Base-by-base conservation (phyloP, 331 rosid genomes). In the Malus hybrid region DNA sequence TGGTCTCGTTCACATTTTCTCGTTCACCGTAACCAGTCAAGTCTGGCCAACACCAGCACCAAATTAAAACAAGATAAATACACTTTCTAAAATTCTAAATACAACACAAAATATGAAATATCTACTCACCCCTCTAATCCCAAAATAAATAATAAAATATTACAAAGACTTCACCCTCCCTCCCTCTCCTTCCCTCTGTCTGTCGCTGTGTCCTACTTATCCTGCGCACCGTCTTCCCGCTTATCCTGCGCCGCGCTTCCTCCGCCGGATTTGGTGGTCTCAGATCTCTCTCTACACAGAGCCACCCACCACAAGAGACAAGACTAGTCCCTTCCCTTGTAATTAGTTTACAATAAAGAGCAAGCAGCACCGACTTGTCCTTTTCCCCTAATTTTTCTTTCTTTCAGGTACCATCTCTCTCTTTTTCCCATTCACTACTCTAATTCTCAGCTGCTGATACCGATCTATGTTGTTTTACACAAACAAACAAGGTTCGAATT, bases 171-270 rank as follows among this genome's bases (percentile, higher is more conserved):
- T 50, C 9, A 15, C 6, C 63, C 29, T 20, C 29, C 24, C 1
- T 28, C 68, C 68, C 44, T 36, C 46, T 9, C 4, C 12, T 39
- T 39, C 12, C 46, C 68, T 16, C 34, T 30, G 8, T 16, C 34
- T 30, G 8, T 30, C 24, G 22, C 20, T 1, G 52, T 13, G 20
- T 30, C 68, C 33, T 15, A 19, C 44, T 34, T 34, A 72, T 72
- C 57, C 66, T 57, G 4, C 66, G 76, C 76, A 57, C 29, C 72
- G 8, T 36, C 24, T 7, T 24, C 66, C 68, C 39, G 63, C 67
- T 46, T 72, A 36, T 15, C 68, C 68, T 72, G 57, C 76, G 76
- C 76, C 11, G 36, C 57, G 28, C 76, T 36, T 72, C 76, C 68
- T 16, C 22, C 30, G 61, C 61, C 69, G 70, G 61, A 7, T 73